These are phyloP conservation scores for Microstegium vimineum DNA, from an alignment of 176 grass and related monocot genomes.

Conservation along the genomic window DNA sequence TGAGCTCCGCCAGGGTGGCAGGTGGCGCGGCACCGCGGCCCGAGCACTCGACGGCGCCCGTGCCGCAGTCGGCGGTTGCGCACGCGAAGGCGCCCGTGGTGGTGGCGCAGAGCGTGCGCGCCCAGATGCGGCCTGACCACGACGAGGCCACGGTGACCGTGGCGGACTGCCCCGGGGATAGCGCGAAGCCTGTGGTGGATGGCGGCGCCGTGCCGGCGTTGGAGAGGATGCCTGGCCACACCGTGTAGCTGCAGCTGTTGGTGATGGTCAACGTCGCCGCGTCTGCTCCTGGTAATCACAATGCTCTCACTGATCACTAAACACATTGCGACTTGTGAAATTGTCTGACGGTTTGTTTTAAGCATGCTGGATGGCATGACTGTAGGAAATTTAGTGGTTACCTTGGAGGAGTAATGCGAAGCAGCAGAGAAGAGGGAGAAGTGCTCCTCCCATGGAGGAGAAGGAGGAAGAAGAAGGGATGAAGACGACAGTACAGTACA, in stretches of 20 bases:
- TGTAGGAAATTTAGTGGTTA: background rate
- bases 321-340: background rate
- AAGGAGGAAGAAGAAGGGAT: background rate
- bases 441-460: slow-evolving; percentile 30
- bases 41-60: slow-evolving; percentile 40
- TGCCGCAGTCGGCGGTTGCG: slow-evolving; percentile 60
- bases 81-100: slow-evolving; percentile 31
- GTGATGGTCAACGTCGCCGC: slow-evolving; percentile 34
- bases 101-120: slow-evolving; percentile 38
- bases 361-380: background rate
- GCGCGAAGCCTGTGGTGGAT: slow-evolving; percentile 45
- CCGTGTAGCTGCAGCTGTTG: slow-evolving; percentile 46
- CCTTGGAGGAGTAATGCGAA: slow-evolving; percentile 27
- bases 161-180: slow-evolving; percentile 17
- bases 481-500: background rate
- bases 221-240: slow-evolving; percentile 61
- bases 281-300: background rate
- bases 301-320: background rate
- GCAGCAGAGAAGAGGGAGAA: slow-evolving; percentile 15
- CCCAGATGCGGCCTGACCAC: slow-evolving; percentile 65
- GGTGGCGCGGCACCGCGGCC: slow-evolving; percentile 40
- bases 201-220: slow-evolving; percentile 34
- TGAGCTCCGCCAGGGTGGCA: slow-evolving; percentile 54
- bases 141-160: background rate
- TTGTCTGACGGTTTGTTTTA: background rate